Percentiles rank a stretch among this genome's conserved stretches.
Evolutionary conservation across 257 asterid species (phyloP).

Genomic region (Plantago elongata): DNA sequence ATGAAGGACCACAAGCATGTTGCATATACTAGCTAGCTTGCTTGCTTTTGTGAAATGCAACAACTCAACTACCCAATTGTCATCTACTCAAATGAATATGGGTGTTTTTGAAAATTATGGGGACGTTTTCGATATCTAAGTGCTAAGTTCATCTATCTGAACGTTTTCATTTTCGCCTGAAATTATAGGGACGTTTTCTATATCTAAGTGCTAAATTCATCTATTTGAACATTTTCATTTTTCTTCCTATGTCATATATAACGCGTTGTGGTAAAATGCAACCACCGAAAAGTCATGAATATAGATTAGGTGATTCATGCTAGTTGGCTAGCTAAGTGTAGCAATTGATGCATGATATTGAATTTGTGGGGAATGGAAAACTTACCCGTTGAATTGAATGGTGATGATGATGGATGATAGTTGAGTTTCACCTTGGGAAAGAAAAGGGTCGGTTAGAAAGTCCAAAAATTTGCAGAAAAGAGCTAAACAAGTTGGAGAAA

Average conservation of each 20-base stretch:
- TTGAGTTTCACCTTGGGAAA: constrained; percentile 18
- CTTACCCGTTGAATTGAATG: not conserved
- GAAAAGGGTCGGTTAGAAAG: constrained; percentile 3
- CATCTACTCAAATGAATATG: not conserved
- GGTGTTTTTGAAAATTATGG: no score
- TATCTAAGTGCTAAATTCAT: no score
- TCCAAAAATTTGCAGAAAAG: constrained; percentile 20
- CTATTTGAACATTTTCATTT: no score
- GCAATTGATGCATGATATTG: no score
- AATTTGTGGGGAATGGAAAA: no score
- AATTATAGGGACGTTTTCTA: no score
- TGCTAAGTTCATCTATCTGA: no score
- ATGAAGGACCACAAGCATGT: not conserved
- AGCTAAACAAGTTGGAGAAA: constrained; percentile 6
- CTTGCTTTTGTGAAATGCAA: constrained; percentile 2
- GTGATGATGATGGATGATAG: not conserved
- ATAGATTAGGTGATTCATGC: not conserved
- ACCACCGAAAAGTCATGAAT: no score
- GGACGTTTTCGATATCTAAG: no score
- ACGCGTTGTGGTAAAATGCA: no score
- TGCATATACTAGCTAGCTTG: not conserved
- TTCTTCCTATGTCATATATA: no score
- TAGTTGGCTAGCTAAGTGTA: not conserved
- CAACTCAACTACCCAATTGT: constrained; percentile 7
- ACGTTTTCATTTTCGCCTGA: no score